Evolutionary conservation across 1,284 basidiomycete species (phyloP).

Genomic region (Somion occarium): DNA sequence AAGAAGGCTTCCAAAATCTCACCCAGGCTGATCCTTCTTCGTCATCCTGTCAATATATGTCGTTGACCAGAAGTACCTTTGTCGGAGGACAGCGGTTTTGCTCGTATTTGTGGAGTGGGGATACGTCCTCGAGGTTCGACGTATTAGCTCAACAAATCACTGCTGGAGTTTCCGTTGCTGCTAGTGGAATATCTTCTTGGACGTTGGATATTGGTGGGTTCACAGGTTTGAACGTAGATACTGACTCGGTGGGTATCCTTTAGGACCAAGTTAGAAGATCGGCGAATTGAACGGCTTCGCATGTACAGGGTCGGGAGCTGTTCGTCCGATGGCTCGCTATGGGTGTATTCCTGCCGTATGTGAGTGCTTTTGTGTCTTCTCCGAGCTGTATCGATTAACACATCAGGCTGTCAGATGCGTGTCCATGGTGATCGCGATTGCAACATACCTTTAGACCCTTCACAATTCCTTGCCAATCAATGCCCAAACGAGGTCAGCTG

Average conservation of each 20-base stretch:
- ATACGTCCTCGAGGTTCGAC: constrained; percentile 32
- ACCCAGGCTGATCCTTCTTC: constrained; percentile 16
- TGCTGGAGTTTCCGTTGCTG: constrained; percentile 32
- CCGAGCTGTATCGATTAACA: not conserved
- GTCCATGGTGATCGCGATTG: constrained; percentile 34
- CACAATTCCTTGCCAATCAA: constrained; percentile 27
- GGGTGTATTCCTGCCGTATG: constrained; percentile 38
- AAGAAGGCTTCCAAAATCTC: constrained; percentile 27
- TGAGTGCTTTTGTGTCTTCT: constrained; percentile 17
- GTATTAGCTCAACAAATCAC: constrained; percentile 36
- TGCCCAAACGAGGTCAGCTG: constrained; percentile 35
- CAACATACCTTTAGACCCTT: constrained; percentile 22
- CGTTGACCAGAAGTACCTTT: constrained; percentile 36
- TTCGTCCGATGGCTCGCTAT: constrained; percentile 38
- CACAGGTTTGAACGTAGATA: constrained; percentile 32
- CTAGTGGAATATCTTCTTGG: constrained; percentile 37
- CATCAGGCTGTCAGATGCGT: constrained; percentile 25
- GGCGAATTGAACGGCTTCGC: too few species aligned
- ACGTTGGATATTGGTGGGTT: constrained; percentile 39
- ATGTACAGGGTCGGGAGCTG: constrained; percentile 32
- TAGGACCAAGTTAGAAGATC: too few species aligned
- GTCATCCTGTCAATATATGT: constrained; percentile 33
- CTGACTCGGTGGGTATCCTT: constrained; percentile 22
- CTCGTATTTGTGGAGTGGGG: constrained; percentile 38
- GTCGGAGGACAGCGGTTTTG: constrained; percentile 37